Percentiles rank a stretch among this genome's conserved stretches.
Evolutionary conservation across 2,329 filamentous ascomycete genomes (phyloP).

Genomic region (Pestalotiopsis sp.): DNA sequence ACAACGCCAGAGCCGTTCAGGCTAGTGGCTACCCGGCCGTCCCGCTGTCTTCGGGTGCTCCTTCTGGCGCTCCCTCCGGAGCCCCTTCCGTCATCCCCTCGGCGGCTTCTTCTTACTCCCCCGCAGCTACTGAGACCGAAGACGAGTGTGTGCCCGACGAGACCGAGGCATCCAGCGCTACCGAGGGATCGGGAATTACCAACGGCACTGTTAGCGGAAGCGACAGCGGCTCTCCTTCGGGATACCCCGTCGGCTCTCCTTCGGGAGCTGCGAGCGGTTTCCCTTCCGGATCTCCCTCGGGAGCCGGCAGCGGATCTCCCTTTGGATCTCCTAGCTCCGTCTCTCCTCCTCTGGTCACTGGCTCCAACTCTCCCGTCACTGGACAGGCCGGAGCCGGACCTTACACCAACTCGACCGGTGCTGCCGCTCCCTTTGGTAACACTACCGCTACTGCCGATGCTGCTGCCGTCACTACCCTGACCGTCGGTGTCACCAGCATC

Average conservation of each 20-base stretch:
- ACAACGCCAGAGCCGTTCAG: conserved; percentile 1
- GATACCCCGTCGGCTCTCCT: background rate
- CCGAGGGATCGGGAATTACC: background rate
- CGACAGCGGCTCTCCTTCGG: background rate
- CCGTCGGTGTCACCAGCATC: conserved; percentile 23
- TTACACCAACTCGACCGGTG: conserved; percentile 13
- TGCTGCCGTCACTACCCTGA: conserved; percentile 22
- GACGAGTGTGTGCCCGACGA: background rate
- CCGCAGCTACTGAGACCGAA: conserved; percentile 1
- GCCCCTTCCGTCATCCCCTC: background rate
- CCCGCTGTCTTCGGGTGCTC: background rate
- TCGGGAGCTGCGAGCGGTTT: background rate
- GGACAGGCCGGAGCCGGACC: background rate
- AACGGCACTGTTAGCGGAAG: background rate
- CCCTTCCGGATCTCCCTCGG: background rate
- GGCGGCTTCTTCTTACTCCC: background rate
- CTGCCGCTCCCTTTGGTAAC: conserved; percentile 9
- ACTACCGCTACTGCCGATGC: conserved; percentile 14
- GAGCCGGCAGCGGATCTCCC: background rate
- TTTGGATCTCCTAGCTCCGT: background rate
- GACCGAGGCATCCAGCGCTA: background rate
- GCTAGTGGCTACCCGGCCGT: background rate
- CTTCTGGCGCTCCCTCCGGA: background rate
- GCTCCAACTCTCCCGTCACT: conserved; percentile 4
- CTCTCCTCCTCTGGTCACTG: background rate